Evolutionary conservation across 2,329 filamentous ascomycete species (phyloP).

Genomic region (Fusarium fujikuroi): DNA sequence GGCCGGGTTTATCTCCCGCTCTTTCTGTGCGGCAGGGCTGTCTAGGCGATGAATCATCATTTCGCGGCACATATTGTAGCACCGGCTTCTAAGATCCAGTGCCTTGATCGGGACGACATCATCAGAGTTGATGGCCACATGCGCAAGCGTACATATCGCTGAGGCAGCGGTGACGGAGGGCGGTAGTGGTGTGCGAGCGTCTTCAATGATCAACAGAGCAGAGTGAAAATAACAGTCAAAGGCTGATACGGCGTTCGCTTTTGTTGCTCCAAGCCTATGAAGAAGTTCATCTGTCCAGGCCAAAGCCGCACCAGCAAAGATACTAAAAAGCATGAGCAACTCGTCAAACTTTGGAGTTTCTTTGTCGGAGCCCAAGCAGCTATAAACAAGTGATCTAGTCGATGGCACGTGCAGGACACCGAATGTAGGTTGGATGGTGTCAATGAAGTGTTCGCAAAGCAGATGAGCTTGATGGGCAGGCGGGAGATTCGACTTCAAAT

Average conservation of each 20-base stretch:
- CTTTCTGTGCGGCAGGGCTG: neutral
- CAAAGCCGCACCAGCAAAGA: constrained; percentile 1
- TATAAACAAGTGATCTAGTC: neutral
- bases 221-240: neutral
- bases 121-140: constrained; percentile 4
- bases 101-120: neutral
- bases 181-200: neutral
- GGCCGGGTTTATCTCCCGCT: neutral
- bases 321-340: neutral
- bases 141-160: neutral
- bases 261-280: neutral
- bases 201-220: neutral
- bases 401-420: constrained; percentile 1
- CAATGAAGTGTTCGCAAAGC: neutral
- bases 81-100: neutral
- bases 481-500: neutral
- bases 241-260: neutral
- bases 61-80: neutral
- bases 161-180: neutral
- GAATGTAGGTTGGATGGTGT: neutral
- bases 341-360: neutral
- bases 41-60: constrained; percentile 5
- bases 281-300: constrained; percentile 8
- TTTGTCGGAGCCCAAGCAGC: accelerated
- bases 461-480: neutral